Percentiles rank a stretch among this genome's conserved stretches.
These are phyloP conservation scores for Starmerella bombicola DNA, from an alignment of 805 yeast species.

Conservation along the genomic window DNA sequence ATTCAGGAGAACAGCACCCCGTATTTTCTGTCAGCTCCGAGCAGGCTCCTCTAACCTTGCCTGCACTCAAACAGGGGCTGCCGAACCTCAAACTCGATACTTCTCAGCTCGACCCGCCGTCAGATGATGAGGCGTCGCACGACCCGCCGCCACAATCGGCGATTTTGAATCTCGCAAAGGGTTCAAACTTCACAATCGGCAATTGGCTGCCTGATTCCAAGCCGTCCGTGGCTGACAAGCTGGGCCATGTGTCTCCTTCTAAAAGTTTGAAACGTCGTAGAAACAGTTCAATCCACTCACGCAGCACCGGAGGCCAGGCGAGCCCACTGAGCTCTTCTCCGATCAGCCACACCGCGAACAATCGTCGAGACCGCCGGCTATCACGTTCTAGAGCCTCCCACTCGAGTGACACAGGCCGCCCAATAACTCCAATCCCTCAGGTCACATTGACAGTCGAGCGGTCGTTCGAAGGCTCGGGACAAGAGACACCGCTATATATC, in stretches of 20 bases:
- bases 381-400: neutral
- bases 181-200: slow-evolving; percentile 2
- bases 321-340: too few species aligned
- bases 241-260: neutral
- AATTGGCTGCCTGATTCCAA: slow-evolving; percentile 13
- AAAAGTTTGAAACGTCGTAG: neutral
- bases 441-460: slow-evolving; percentile 7
- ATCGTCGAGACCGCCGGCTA: neutral
- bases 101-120: slow-evolving; percentile 6
- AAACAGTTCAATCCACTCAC: neutral
- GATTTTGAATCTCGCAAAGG: slow-evolving; percentile 14
- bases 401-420: neutral
- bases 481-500: slow-evolving; percentile 5
- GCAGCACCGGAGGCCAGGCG: too few species aligned
- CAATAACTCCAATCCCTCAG: slow-evolving; percentile 3
- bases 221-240: neutral
- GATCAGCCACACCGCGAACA: neutral
- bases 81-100: slow-evolving; percentile 17
- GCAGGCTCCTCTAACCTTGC: too few species aligned
- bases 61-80: slow-evolving; percentile 2
- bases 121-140: neutral
- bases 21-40: too few species aligned
- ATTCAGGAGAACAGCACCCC: too few species aligned
- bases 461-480: slow-evolving; percentile 6
- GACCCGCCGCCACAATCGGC: slow-evolving; percentile 15